phyloP scores from a whole-genome alignment of 768 basidiomycete genomes.

The Tephrocybe sp. region DNA sequence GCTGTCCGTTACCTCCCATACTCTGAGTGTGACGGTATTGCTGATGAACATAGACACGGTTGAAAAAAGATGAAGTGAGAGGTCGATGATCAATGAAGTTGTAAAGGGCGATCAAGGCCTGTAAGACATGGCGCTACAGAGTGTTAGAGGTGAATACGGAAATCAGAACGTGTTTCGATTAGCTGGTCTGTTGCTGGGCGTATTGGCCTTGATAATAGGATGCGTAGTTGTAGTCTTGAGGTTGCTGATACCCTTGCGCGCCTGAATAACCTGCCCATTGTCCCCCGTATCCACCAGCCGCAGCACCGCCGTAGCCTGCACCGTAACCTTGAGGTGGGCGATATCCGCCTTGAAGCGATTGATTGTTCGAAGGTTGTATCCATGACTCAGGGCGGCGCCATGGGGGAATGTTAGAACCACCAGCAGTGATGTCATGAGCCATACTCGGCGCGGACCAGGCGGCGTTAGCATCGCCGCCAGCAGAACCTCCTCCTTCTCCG shows the following conservation, averaged over 20 bases:
- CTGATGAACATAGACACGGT: conserved; percentile 10
- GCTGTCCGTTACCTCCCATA: conserved; percentile 17
- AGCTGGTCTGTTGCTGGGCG: conserved; percentile 64
- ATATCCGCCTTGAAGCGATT: conserved; percentile 51
- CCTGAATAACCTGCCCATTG: conserved; percentile 50
- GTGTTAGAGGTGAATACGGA: conserved; percentile 38
- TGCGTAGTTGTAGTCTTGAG: conserved; percentile 82
- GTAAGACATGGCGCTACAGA: conserved; percentile 39
- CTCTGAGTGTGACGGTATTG: conserved; percentile 4
- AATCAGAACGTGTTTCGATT: conserved; percentile 26
- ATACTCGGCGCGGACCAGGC: conserved; percentile 49
- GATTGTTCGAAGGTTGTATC: conserved; percentile 54
- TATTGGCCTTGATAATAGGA: conserved; percentile 90
- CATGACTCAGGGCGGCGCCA: conserved; percentile 91
- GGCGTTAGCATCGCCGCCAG: conserved; percentile 51
- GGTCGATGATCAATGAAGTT: conserved; percentile 14
- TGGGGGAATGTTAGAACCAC: conserved; percentile 81
- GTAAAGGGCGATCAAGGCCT: conserved; percentile 19
- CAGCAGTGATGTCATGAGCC: conserved; percentile 67
- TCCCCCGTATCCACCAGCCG: conserved; percentile 41
- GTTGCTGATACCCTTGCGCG: conserved; percentile 44
- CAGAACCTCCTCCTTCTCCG: conserved; percentile 69
- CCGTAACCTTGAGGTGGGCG: conserved; percentile 69
- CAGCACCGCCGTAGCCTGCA: conserved; percentile 41
- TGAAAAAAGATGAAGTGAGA: conserved; percentile 3